A percentile compares a stretch with the other conserved stretches of the same genome.
Conservation (phyloP, 495 filamentous ascomycete species). For the Tuber aestivum region DNA sequence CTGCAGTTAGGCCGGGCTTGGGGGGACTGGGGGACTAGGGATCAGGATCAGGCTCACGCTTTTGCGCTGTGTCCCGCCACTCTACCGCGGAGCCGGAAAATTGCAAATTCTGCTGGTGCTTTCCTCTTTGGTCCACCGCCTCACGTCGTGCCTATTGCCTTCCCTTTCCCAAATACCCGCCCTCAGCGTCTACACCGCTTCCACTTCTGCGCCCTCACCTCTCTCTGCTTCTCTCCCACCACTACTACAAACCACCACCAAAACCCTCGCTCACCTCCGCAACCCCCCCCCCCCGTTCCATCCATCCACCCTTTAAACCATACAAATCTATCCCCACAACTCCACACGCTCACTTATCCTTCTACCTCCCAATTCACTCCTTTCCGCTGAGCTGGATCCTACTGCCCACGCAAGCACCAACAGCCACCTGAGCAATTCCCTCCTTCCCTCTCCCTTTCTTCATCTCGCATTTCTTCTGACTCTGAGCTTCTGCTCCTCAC, state of each 20-base stretch:
- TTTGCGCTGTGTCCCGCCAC: constrained; percentile 3
- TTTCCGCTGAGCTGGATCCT: neutral
- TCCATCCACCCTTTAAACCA: constrained; percentile 1
- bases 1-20: neutral
- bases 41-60: neutral
- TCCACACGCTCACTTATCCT: constrained; percentile 13
- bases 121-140: constrained; percentile 11
- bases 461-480: constrained; percentile 4
- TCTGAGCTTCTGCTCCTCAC: constrained; percentile 7
- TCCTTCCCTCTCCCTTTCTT: constrained; percentile 5
- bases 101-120: constrained; percentile 10
- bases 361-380: constrained; percentile 4
- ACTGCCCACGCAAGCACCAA: neutral
- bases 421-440: constrained; percentile 10
- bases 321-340: neutral
- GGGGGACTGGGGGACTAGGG: neutral
- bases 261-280: neutral
- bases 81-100: neutral
- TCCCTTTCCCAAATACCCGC: constrained; percentile 28
- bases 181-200: constrained; percentile 38
- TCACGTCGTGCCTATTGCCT: constrained; percentile 6
- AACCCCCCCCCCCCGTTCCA: constrained; percentile 8
- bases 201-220: constrained; percentile 21
- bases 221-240: neutral
- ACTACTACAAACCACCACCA: constrained; percentile 5